phyloP scores from a whole-genome alignment of 306 rosid species.

The Quercus mongolica region DNA sequence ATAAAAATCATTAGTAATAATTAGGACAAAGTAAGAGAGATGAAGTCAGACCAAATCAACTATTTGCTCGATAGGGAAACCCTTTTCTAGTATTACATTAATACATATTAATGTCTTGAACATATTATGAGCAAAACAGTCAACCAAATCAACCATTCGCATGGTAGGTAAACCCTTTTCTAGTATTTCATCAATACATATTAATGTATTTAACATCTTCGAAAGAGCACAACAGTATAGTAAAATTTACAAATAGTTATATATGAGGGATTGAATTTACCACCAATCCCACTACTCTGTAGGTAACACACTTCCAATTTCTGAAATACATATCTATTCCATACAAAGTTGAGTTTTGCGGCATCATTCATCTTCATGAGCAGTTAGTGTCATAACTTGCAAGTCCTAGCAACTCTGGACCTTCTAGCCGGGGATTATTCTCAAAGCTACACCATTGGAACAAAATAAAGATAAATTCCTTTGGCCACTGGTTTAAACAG shows the following conservation, averaged over 20 bases:
- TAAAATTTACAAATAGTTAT: slow-evolving; percentile 47
- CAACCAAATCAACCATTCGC: background rate
- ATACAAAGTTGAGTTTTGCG: slow-evolving; percentile 27
- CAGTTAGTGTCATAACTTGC: slow-evolving; percentile 94
- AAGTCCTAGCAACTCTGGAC: slow-evolving; percentile 92
- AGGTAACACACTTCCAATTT: slow-evolving; percentile 39
- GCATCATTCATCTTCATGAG: slow-evolving; percentile 46
- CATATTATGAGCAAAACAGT: slow-evolving; percentile 19
- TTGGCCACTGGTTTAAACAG: background rate
- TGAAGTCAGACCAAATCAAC: slow-evolving; percentile 3
- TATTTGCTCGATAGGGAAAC: background rate
- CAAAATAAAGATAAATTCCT: slow-evolving; percentile 21
- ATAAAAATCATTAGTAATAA: too few species aligned
- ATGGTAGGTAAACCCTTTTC: slow-evolving; percentile 16
- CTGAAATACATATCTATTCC: slow-evolving; percentile 37
- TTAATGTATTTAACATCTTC: slow-evolving; percentile 34
- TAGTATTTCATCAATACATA: slow-evolving; percentile 49
- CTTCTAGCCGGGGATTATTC: slow-evolving; percentile 86
- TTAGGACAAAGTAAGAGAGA: slow-evolving; percentile 15
- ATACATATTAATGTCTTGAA: slow-evolving; percentile 40
- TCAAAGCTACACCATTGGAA: slow-evolving; percentile 64
- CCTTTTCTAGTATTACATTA: slow-evolving; percentile 44
- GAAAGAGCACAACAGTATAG: slow-evolving; percentile 26
- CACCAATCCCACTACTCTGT: slow-evolving; percentile 52
- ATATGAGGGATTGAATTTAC: slow-evolving; percentile 42